Conservation (phyloP, 495 filamentous ascomycete species). For the Podospora pseudoanserina region DNA sequence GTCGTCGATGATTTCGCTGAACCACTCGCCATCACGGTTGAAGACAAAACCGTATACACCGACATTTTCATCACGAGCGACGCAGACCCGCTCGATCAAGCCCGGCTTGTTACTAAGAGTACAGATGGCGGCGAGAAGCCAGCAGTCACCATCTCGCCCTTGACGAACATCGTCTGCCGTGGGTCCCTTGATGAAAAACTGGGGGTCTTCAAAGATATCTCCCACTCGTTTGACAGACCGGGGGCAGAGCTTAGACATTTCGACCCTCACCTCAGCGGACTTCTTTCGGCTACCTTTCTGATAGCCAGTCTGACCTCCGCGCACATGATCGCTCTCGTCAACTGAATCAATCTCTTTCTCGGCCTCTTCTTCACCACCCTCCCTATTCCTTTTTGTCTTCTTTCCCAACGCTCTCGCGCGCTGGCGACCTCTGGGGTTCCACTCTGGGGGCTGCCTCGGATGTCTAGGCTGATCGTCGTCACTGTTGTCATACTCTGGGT, state of each 20-base stretch:
- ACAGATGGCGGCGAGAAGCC: constrained; percentile 83
- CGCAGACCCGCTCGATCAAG: constrained; percentile 77
- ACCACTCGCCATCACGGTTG: constrained; percentile 89
- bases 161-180: constrained; percentile 80
- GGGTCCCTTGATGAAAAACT: constrained; percentile 80
- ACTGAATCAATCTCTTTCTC: neutral
- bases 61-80: constrained; percentile 71
- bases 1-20: constrained; percentile 80
- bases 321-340: neutral
- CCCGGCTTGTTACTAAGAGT: constrained; percentile 77
- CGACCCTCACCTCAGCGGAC: constrained; percentile 11
- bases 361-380: neutral
- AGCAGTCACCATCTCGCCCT: constrained; percentile 81
- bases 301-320: neutral
- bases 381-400: neutral
- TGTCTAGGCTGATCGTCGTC: constrained; percentile 10
- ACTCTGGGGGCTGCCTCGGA: constrained; percentile 1
- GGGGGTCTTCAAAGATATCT: constrained; percentile 84
- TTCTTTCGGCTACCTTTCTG: neutral
- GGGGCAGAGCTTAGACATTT: constrained; percentile 41
- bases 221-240: constrained; percentile 63
- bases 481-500: constrained; percentile 52
- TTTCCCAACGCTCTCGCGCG: neutral
- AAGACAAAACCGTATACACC: constrained; percentile 97
- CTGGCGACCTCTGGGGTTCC: neutral